Evolutionary conservation across 345 rosid species (phyloP).

Genomic region (Erucastrum elatum): DNA sequence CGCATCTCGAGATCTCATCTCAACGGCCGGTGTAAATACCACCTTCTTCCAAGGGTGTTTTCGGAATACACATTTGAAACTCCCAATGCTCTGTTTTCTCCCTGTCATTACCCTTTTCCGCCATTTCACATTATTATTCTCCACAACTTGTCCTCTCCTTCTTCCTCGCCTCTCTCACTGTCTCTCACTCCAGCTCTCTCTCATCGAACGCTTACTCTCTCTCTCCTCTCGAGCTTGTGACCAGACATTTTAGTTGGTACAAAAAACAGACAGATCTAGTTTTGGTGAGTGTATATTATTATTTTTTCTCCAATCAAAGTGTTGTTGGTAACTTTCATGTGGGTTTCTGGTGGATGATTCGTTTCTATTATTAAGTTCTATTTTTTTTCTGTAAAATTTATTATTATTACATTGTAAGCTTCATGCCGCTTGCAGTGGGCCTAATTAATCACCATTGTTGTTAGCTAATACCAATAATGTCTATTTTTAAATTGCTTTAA

Average conservation of each 20-base stretch:
- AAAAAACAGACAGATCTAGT: slow-evolving; percentile 27
- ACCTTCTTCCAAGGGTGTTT: background rate
- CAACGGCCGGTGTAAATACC: slow-evolving; percentile 40
- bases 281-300: slow-evolving; percentile 26
- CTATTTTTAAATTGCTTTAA: slow-evolving; percentile 6
- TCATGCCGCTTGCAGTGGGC: slow-evolving; percentile 34
- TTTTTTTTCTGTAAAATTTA: background rate
- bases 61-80: slow-evolving; percentile 19
- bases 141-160: background rate
- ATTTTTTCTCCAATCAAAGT: background rate
- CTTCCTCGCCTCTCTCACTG: slow-evolving; percentile 1
- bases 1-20: slow-evolving; percentile 37
- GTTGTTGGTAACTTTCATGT: slow-evolving; percentile 28
- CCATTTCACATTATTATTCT: slow-evolving; percentile 18
- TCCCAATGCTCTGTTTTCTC: slow-evolving; percentile 27
- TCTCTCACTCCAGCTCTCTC: slow-evolving; percentile 23
- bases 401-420: slow-evolving; percentile 27
- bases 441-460: slow-evolving; percentile 34
- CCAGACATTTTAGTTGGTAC: background rate
- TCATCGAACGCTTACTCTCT: slow-evolving; percentile 7
- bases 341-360: slow-evolving; percentile 42
- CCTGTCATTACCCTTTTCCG: slow-evolving; percentile 30
- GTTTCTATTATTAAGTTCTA: slow-evolving; percentile 24
- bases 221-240: slow-evolving; percentile 1
- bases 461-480: slow-evolving; percentile 36